Conservation (phyloP, 352 stramenopile species). For the Phytophthora pinifolia region DNA sequence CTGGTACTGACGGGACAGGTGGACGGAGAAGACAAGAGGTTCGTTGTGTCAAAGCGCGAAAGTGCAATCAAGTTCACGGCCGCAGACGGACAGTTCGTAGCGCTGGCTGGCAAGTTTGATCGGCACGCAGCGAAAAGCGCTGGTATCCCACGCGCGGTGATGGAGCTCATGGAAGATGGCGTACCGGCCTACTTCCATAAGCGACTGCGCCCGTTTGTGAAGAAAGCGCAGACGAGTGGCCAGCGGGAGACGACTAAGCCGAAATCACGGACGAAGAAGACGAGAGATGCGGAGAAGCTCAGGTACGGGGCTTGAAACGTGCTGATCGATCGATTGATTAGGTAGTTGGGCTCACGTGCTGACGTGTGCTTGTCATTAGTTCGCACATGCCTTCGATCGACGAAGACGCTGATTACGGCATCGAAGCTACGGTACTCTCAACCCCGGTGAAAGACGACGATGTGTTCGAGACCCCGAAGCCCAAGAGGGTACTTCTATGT, state of each 20-base stretch:
- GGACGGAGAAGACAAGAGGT: constrained; percentile 18
- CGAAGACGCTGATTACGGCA: constrained; percentile 4
- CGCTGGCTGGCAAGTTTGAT: constrained; percentile 43
- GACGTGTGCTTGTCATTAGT: constrained; percentile 4
- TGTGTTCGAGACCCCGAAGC: constrained; percentile 17
- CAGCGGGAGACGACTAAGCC: constrained; percentile 12
- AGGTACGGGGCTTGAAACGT: constrained; percentile 9
- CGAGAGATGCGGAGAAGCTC: neutral
- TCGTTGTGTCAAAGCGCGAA: constrained; percentile 47
- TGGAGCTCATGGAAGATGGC: constrained; percentile 54
- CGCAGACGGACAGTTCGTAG: constrained; percentile 36
- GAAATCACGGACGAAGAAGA: constrained; percentile 9
- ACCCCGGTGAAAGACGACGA: constrained; percentile 6
- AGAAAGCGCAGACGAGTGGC: constrained; percentile 3
- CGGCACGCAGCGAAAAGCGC: constrained; percentile 31
- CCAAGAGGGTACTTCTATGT: constrained; percentile 18
- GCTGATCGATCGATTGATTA: neutral
- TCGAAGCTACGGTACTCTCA: constrained; percentile 6
- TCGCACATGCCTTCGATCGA: constrained; percentile 6
- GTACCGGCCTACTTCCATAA: constrained; percentile 53
- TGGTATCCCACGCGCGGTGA: constrained; percentile 38
- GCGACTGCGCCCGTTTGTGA: constrained; percentile 25
- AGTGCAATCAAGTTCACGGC: constrained; percentile 46
- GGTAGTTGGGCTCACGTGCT: neutral
- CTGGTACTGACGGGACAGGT: constrained; percentile 44